phyloP scores from a whole-genome alignment of 2,329 filamentous ascomycete species.

The Xylaria sp. region DNA sequence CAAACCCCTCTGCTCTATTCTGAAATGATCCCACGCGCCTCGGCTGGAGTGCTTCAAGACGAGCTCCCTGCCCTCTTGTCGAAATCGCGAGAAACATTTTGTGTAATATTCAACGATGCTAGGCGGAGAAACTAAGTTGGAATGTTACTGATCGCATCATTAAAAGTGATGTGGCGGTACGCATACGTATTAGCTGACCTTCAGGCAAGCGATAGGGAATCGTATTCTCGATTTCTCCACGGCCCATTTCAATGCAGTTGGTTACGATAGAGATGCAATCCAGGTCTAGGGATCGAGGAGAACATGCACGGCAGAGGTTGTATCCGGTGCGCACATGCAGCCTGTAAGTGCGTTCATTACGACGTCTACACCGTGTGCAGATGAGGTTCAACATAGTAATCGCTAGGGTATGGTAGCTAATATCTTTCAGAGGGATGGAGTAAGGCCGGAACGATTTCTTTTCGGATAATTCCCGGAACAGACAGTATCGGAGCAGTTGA shows the following conservation, averaged over 20 bases:
- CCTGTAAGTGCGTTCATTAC: neutral
- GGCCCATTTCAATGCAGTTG: neutral
- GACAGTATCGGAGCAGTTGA: neutral
- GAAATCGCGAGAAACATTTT: neutral
- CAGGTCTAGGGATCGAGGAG: neutral
- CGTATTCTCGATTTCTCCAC: neutral
- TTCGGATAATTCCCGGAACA: neutral
- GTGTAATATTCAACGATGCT: neutral
- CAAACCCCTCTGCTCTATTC: neutral
- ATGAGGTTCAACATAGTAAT: neutral
- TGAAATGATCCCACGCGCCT: neutral
- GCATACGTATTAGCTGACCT: slow-evolving; percentile 12
- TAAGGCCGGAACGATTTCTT: neutral
- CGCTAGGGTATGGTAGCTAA: slow-evolving; percentile 2
- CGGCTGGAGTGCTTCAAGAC: neutral
- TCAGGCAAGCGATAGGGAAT: slow-evolving; percentile 5
- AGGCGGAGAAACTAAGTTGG: neutral
- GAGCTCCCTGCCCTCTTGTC: neutral
- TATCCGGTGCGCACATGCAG: neutral
- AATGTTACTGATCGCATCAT: neutral
- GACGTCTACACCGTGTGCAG: neutral
- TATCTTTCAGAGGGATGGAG: neutral
- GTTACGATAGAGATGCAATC: neutral
- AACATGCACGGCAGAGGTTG: neutral
- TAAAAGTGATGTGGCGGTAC: neutral